A percentile compares a stretch with the other conserved stretches of the same genome.
Conservation (phyloP, 192 early-diverging fungal species). For the Radiomyces spectabilis region DNA sequence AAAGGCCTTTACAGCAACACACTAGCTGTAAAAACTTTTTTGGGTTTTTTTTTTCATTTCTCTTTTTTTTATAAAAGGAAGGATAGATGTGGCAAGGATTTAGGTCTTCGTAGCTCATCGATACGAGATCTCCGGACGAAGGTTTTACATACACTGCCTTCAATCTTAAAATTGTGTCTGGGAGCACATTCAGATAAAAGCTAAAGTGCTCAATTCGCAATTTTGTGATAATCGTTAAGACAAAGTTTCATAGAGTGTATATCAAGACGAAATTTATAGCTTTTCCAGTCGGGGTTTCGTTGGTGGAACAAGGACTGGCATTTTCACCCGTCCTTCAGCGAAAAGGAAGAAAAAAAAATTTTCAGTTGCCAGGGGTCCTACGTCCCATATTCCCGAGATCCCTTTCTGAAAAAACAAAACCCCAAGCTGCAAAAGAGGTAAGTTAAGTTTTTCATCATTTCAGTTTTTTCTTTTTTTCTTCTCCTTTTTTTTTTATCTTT, state of each 20-base stretch:
- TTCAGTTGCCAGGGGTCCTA: not conserved
- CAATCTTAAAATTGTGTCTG: too few relatives aligned
- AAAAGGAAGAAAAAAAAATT: slow-evolving; percentile 1
- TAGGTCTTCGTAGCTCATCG: not conserved
- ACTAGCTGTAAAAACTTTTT: too few relatives aligned
- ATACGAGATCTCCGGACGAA: not conserved
- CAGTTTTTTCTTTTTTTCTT: not conserved
- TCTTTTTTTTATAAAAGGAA: not conserved
- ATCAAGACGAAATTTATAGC: too few relatives aligned
- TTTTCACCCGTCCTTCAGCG: not conserved
- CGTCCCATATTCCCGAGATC: not conserved
- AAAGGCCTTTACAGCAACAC: too few relatives aligned
- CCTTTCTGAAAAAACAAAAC: not conserved
- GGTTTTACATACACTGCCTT: slow-evolving; percentile 5
- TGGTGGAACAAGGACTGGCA: too few relatives aligned
- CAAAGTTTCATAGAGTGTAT: not conserved
- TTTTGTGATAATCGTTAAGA: not conserved
- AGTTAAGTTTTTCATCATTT: not conserved
- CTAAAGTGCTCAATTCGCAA: not conserved
- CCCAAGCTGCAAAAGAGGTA: not conserved
- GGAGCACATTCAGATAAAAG: not conserved
- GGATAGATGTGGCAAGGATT: not conserved
- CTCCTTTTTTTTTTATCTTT: not conserved
- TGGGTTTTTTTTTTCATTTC: slow-evolving; percentile 9
- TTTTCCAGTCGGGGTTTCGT: too few relatives aligned